phyloP scores from a whole-genome alignment of 2,329 filamentous ascomycete species.

The Fusarium kyushuense region DNA sequence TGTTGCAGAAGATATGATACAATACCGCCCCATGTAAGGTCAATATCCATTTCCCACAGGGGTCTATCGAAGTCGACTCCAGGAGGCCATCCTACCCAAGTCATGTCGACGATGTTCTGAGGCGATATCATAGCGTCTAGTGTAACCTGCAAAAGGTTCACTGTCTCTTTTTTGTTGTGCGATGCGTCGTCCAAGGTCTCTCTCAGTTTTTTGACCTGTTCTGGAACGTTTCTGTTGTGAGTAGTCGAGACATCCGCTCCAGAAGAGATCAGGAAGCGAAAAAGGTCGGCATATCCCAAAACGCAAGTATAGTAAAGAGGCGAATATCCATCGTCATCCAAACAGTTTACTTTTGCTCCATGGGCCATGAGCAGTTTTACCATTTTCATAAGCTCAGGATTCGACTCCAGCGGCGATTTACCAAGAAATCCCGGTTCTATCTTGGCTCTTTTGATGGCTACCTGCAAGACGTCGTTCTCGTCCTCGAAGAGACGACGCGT shows the following conservation, averaged over 20 bases:
- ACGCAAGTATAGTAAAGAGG: slow-evolving; percentile 17
- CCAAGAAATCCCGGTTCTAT: neutral
- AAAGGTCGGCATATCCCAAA: slow-evolving; percentile 15
- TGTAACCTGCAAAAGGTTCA: slow-evolving; percentile 12
- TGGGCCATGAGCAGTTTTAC: slow-evolving; percentile 15
- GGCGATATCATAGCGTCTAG: slow-evolving; percentile 26
- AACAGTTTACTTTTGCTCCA: neutral
- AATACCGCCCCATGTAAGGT: slow-evolving; percentile 12
- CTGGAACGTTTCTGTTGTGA: neutral
- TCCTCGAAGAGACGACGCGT: neutral
- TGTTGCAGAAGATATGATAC: neutral
- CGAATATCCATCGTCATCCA: slow-evolving; percentile 10
- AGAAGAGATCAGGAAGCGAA: neutral
- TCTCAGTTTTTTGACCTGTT: neutral
- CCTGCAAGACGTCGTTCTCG: slow-evolving; percentile 15
- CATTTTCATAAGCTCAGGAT: slow-evolving; percentile 13
- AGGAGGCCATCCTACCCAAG: slow-evolving; percentile 21
- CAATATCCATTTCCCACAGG: slow-evolving; percentile 1
- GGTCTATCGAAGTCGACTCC: slow-evolving; percentile 4
- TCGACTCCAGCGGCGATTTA: neutral
- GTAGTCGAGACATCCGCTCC: neutral
- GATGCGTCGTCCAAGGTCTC: neutral
- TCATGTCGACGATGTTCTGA: slow-evolving; percentile 13
- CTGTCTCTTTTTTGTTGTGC: neutral
- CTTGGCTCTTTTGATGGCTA: neutral